These are phyloP conservation scores for Kickxella alabastrina DNA, from an alignment of 192 early-diverging fungal species.

Conservation along the genomic window DNA sequence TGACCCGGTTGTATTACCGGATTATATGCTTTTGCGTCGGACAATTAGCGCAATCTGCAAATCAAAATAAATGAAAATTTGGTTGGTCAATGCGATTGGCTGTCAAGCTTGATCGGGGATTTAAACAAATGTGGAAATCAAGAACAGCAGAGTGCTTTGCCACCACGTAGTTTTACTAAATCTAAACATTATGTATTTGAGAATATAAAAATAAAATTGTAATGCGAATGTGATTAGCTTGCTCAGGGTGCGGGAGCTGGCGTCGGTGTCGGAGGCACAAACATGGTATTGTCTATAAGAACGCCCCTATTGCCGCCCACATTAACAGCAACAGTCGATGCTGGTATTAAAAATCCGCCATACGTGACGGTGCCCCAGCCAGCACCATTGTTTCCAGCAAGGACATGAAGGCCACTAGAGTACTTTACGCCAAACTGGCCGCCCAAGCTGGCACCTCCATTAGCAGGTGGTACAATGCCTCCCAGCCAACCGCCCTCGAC, in stretches of 20 bases:
- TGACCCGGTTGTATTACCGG: too few relatives aligned
- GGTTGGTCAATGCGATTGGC: too few relatives aligned
- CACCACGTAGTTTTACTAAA: too few relatives aligned
- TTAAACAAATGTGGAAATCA: neutral
- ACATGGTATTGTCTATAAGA: slow-evolving; percentile 13
- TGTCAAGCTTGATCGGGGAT: too few relatives aligned
- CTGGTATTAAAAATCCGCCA: slow-evolving; percentile 22
- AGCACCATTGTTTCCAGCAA: slow-evolving; percentile 20
- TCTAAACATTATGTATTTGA: neutral
- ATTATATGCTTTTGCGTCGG: too few relatives aligned
- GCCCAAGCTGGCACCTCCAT: slow-evolving; percentile 8
- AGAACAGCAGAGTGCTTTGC: too few relatives aligned
- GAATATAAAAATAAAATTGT: neutral
- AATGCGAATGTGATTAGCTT: too few relatives aligned
- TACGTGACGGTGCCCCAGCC: slow-evolving; percentile 19
- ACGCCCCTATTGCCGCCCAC: slow-evolving; percentile 17
- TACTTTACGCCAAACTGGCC: slow-evolving; percentile 6
- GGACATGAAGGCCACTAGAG: slow-evolving; percentile 15
- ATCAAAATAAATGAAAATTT: neutral
- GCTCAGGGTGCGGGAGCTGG: too few relatives aligned
- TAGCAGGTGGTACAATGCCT: slow-evolving; percentile 15
- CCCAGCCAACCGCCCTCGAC: slow-evolving; percentile 20
- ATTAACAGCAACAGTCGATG: slow-evolving; percentile 20
- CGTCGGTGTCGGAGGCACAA: slow-evolving; percentile 12
- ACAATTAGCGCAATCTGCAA: neutral